A percentile compares a stretch with the other conserved stretches of the same genome.
Evolutionary conservation across 2,329 filamentous ascomycete genomes (phyloP).

Genomic region (Hypoxylon sp.): DNA sequence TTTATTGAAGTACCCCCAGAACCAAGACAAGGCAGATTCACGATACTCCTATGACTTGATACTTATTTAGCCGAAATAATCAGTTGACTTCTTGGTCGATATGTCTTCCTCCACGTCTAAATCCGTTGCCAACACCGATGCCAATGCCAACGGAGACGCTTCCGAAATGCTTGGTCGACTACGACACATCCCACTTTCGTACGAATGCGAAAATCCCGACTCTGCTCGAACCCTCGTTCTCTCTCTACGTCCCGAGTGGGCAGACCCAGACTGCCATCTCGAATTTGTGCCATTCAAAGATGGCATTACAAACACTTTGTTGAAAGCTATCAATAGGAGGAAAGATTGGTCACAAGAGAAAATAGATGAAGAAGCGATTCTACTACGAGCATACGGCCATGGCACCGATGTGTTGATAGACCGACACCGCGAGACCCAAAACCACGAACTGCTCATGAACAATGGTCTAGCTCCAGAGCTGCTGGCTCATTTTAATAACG

Average conservation of each 20-base stretch:
- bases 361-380: slow-evolving; percentile 75
- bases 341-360: slow-evolving; percentile 69
- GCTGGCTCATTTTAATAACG: slow-evolving; percentile 92
- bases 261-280: slow-evolving; percentile 73
- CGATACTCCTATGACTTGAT: slow-evolving; percentile 7
- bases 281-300: slow-evolving; percentile 94
- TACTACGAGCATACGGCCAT: slow-evolving; percentile 92
- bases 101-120: slow-evolving; percentile 42
- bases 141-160: slow-evolving; percentile 31
- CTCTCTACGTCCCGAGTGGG: slow-evolving; percentile 85
- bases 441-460: slow-evolving; percentile 86
- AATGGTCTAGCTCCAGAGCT: slow-evolving; percentile 85
- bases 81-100: slow-evolving; percentile 11
- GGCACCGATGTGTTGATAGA: slow-evolving; percentile 96
- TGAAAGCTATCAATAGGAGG: slow-evolving; percentile 77
- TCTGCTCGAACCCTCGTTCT: slow-evolving; percentile 80
- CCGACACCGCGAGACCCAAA: slow-evolving; percentile 81
- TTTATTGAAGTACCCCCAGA: slow-evolving; percentile 8
- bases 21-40: slow-evolving; percentile 5
- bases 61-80: no score
- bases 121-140: no score
- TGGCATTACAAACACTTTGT: slow-evolving; percentile 94
- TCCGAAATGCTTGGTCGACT: slow-evolving; percentile 57
- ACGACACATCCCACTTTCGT: slow-evolving; percentile 76
- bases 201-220: slow-evolving; percentile 79